Base-by-base conservation (phyloP, 257 asterid species). In the Petrea volubilis region DNA sequence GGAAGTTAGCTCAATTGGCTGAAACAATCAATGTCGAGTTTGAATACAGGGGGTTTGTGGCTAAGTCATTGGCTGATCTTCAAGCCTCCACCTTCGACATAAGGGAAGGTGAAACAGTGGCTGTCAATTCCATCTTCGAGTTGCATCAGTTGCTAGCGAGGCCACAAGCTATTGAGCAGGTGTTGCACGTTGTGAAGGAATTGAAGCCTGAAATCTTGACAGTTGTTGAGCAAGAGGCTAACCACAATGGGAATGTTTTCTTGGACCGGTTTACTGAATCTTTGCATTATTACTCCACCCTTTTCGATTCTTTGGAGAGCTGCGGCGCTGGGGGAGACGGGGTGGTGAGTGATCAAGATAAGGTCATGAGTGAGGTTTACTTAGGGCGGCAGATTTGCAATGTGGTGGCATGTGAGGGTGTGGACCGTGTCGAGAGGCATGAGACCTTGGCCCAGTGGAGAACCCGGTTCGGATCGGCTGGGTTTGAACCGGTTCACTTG, bases 201-300 rank as follows among this genome's bases (percentile, higher is more conserved):
- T 27, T 87, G 68, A 82, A 78, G 55, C 96, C 96, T 3, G 81
- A 61, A 17, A 81, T 90, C 20, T 7, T 90, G 63, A 86, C 96
- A 0, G 86, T 90, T 15, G 96, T 84, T 5, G 96, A 90, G 76
- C 92, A 84, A 44, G 96, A 90, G 20, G 96, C 95, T 4, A 87
- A 78, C 25, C 95, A 90, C 68, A 90, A 87, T 11, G 90, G 90
- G 2, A 70, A 38, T 18, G 82, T 56, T 29, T 90, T 90, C 81
- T 59, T 85, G 79, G 95, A 87, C 78, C 86, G 96, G 67, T 90
- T 90, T 56, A 85, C 81, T 3, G 94, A 85, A 78, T 71, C 89
- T 0, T 51, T 90, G 67, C 89, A 90, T 49, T 90, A 90, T 51
- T 90, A 90, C 68, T 90, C 96, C 8, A 84, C 90, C 61, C 78